These are phyloP conservation scores for Monosporascus cannonballus DNA, from an alignment of 2,329 filamentous ascomycete genomes.

Conservation along the genomic window DNA sequence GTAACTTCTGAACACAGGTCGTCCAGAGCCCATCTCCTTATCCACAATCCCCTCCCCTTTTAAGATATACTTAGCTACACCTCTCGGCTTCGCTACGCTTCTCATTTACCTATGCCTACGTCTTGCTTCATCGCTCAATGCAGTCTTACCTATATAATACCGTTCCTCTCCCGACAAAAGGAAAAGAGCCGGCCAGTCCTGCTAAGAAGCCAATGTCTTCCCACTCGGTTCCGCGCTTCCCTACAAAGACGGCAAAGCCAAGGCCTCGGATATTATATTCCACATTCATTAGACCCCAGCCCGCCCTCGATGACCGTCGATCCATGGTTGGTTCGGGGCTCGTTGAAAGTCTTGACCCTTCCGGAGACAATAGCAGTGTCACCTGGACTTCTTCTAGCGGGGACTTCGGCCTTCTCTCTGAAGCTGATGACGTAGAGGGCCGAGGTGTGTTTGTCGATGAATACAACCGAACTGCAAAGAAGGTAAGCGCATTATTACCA, in stretches of 20 bases:
- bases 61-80: neutral
- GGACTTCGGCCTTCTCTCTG: slow-evolving; percentile 39
- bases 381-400: slow-evolving; percentile 55
- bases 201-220: slow-evolving; percentile 9
- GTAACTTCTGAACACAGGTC: neutral
- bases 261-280: slow-evolving; percentile 11
- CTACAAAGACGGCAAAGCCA: slow-evolving; percentile 5
- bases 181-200: slow-evolving; percentile 13
- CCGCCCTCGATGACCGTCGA: slow-evolving; percentile 4
- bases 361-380: slow-evolving; percentile 36
- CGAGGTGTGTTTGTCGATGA: slow-evolving; percentile 45
- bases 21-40: neutral
- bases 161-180: slow-evolving; percentile 14
- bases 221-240: slow-evolving; percentile 2
- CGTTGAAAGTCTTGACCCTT: slow-evolving; percentile 9
- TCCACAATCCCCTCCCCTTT: neutral
- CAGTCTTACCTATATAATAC: slow-evolving; percentile 22
- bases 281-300: slow-evolving; percentile 12
- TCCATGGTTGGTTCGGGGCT: slow-evolving; percentile 11
- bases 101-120: neutral
- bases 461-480: slow-evolving; percentile 55
- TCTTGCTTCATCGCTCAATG: slow-evolving; percentile 19
- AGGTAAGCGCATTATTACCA: slow-evolving; percentile 31
- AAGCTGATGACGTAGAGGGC: slow-evolving; percentile 44
- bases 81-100: neutral